Base-by-base conservation (phyloP, 2,329 filamentous ascomycete species). In the Bipolaris bicolor region DNA sequence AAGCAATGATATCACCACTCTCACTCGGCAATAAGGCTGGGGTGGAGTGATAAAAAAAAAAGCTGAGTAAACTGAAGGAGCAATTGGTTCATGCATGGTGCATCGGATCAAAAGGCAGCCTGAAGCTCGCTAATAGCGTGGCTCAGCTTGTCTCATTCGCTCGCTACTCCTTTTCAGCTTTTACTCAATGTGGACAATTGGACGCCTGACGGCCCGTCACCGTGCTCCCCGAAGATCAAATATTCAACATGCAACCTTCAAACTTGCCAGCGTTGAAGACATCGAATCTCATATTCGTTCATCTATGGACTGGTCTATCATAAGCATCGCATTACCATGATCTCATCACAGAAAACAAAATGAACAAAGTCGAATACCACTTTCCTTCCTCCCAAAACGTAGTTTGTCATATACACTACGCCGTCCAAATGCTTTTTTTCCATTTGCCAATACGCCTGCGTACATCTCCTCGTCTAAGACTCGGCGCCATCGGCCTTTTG, bases 401-500 rank as follows among this genome's bases (percentile, higher is more conserved):
- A 50, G 57, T 50, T 49, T 24, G 33, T 5, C 15, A 16, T 44
- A 20, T 56, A 22, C 44, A 53, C 58, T 55, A 58, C 58, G 49
- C 55, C 45, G 59, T 52, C 57, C 60, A 66, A 63, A 63, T 65
- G 62, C 61, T 66, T 66, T 67, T 67, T 67, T 48, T 44, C 55
- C 49, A 46, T 49, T 55, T 57, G 55, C 47, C 52, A 41, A 44
- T 57, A 57, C 54, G 48, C 40, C 45, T 57, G 34, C 49, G 16
- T 39, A 40, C 15, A 49, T 36, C 41, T 43, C 51, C 56, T 20
- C n/a, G 22, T 47, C 55, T 63, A 67, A 52, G 70, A 70, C 64
- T 78, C 77, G 18, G 75, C 66, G 53, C 75, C 71, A 43, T 79
- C 73, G 7, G 77, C 75, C 68, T 77, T 76, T 52, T 64, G 61